phyloP scores from a whole-genome alignment of 2,329 filamentous ascomycete species.

The Dothideomycetes sp. region DNA sequence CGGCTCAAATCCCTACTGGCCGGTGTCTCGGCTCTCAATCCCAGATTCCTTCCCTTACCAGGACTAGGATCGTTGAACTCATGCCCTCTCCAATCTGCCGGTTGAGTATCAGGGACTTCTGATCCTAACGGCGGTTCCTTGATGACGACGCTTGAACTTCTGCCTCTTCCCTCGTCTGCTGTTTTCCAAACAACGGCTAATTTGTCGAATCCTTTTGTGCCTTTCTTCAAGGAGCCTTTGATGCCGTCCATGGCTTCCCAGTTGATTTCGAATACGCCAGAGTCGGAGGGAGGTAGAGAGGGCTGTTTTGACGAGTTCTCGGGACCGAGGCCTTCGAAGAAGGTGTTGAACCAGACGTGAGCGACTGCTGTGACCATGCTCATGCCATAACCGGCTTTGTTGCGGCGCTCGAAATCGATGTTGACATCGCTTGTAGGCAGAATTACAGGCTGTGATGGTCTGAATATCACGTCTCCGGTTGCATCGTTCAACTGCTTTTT shows the following conservation, averaged over 20 bases:
- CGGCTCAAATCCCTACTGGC: slow-evolving; percentile 60
- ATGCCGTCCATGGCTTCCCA: slow-evolving; percentile 86
- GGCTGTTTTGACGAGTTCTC: slow-evolving; percentile 56
- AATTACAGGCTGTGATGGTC: slow-evolving; percentile 57
- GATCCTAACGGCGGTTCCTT: slow-evolving; percentile 58
- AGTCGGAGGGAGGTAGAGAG: slow-evolving; percentile 52
- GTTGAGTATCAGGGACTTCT: slow-evolving; percentile 57
- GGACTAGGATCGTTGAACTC: slow-evolving; percentile 18
- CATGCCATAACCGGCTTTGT: slow-evolving; percentile 62
- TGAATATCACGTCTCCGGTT: slow-evolving; percentile 68
- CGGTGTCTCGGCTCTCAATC: slow-evolving; percentile 56
- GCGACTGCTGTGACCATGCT: slow-evolving; percentile 89
- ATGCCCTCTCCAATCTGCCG: slow-evolving; percentile 66
- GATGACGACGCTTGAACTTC: slow-evolving; percentile 39
- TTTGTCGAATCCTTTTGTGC: slow-evolving; percentile 69
- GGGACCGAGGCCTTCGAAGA: slow-evolving; percentile 74
- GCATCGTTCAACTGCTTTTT: slow-evolving; percentile 20
- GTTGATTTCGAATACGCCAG: slow-evolving; percentile 61
- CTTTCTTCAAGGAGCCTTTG: slow-evolving; percentile 78
- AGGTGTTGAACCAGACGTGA: slow-evolving; percentile 95
- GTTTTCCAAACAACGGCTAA: slow-evolving; percentile 77
- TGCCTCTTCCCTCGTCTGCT: slow-evolving; percentile 19
- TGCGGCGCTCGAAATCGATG: slow-evolving; percentile 79
- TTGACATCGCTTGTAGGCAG: slow-evolving; percentile 80
- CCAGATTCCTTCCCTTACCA: slow-evolving; percentile 51